phyloP scores from a whole-genome alignment of 768 basidiomycete species.

The Pilatotrama ljubarskyi region DNA sequence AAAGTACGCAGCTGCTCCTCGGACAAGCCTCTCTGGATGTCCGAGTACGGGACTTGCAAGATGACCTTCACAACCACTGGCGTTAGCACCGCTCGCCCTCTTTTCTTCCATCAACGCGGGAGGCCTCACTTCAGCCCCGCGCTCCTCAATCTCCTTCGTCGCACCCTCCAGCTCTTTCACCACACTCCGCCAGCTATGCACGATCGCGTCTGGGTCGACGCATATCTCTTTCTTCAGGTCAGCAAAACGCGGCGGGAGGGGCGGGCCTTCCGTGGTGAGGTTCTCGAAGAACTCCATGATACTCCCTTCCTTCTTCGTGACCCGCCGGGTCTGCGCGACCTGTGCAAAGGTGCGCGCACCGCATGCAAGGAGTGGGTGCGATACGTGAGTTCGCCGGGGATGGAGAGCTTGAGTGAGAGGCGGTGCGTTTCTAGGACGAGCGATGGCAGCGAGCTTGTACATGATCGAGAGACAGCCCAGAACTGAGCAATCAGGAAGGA shows the following conservation, averaged over 20 bases:
- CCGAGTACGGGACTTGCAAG: slow-evolving; percentile 48
- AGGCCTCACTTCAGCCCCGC: slow-evolving; percentile 47
- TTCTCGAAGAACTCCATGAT: slow-evolving; percentile 51
- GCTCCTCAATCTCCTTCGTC: slow-evolving; percentile 47
- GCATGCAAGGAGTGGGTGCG: too few relatives aligned
- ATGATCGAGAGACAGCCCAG: too few relatives aligned
- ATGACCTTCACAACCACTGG: slow-evolving; percentile 41
- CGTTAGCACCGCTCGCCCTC: not conserved
- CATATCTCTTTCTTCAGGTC: slow-evolving; percentile 60
- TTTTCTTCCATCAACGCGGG: not conserved
- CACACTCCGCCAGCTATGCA: slow-evolving; percentile 56
- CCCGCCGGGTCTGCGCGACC: not conserved
- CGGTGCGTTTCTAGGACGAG: too few relatives aligned
- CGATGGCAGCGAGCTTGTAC: too few relatives aligned
- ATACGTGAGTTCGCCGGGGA: too few relatives aligned
- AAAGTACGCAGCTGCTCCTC: slow-evolving; percentile 44
- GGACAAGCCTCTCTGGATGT: slow-evolving; percentile 49
- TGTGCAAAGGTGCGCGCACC: not conserved
- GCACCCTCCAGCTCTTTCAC: slow-evolving; percentile 47
- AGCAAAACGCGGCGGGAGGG: slow-evolving; percentile 57
- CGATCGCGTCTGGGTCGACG: slow-evolving; percentile 39
- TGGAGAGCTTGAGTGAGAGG: too few relatives aligned
- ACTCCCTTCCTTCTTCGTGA: slow-evolving; percentile 35
- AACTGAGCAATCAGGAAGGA: too few relatives aligned
- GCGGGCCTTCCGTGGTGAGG: slow-evolving; percentile 38